Base-by-base conservation (phyloP, 202 grass and related monocot species). In the Carex sylvatica region DNA sequence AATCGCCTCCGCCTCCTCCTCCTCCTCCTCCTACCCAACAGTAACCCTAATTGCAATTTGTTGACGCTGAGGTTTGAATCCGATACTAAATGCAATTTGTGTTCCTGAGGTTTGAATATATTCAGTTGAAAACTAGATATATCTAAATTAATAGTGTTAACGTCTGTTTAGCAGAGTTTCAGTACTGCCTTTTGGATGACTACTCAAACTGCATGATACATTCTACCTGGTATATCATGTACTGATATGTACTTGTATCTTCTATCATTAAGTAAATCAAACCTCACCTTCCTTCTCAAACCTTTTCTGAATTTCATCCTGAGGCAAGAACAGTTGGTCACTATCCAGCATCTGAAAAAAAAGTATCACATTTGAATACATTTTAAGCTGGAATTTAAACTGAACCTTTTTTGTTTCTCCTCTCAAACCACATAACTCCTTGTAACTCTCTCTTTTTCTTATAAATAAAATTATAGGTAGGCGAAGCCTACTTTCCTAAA, bases 301-400 rank as follows among this genome's bases (percentile, higher is more conserved):
- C 47, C 70, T 98, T 56, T 91, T 88, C 4, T 30, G 61, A 59
- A 94, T 80, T 47, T 93, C 89, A 56, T 90, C 70, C 42, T 66
- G 74, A 72, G 90, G 86, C 47, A 98, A 88, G 60, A 98, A 88
- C 82, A 65, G 85, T 74, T 87, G 72, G 74, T 84, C 36, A 64
- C 28, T 82, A 91, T 98, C 89, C 76, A 98, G 85, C 92, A 98
- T 95, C 92, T 98, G 89, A 63, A 80, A 82, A 28, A 77, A 85
- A 51, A 83, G 6, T 30, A 83, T 19, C 14, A 15, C 2, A 67
- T 11, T 11, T 40, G 73, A 85, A 55, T 67, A 81, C 68, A 75
- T 22, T 11, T 31, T 55, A 56, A 75, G 49, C 23, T 75, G 44
- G 44, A 47, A 47, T 47, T 47, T 47, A 47, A 47, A 47, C 0